phyloP scores from a whole-genome alignment of 139 green algal genomes.

The Haematococcus lacustris region DNA sequence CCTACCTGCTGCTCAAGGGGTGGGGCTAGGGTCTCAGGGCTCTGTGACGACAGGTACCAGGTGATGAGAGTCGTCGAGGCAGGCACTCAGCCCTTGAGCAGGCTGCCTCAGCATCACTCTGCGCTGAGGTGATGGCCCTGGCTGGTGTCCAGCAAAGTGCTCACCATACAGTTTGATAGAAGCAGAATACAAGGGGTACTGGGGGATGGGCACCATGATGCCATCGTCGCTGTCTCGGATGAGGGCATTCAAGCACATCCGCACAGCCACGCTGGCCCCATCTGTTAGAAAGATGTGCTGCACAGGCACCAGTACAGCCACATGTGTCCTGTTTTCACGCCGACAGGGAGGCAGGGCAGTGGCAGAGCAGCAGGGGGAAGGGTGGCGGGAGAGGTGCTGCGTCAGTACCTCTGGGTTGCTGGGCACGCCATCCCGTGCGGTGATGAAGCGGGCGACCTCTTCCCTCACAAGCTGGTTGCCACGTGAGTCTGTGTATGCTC shows the following conservation, averaged over 20 bases:
- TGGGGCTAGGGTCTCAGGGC: no score
- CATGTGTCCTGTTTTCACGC: not conserved
- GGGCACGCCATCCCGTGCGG: conserved; percentile 59
- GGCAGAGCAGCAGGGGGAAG: no score
- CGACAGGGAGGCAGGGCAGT: no score
- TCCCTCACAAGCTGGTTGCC: conserved; percentile 57
- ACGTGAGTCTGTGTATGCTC: conserved; percentile 78
- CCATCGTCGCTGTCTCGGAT: conserved; percentile 55
- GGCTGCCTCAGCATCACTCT: no score
- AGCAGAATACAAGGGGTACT: conserved; percentile 88
- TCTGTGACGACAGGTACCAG: no score
- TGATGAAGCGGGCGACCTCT: conserved; percentile 74
- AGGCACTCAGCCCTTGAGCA: no score
- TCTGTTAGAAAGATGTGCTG: conserved; percentile 84
- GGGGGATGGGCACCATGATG: conserved; percentile 75
- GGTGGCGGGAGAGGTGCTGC: no score
- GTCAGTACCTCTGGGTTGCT: conserved; percentile 36
- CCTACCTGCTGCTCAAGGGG: no score
- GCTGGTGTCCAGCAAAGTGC: no score
- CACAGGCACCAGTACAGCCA: not conserved
- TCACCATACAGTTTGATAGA: conserved; percentile 74
- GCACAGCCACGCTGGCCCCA: conserved; percentile 68
- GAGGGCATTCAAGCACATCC: conserved; percentile 57
- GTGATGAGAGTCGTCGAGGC: no score
- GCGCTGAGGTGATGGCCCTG: no score